These are phyloP conservation scores for Aspergillus ibericus DNA, from an alignment of 2,329 filamentous ascomycete genomes.

Conservation along the genomic window DNA sequence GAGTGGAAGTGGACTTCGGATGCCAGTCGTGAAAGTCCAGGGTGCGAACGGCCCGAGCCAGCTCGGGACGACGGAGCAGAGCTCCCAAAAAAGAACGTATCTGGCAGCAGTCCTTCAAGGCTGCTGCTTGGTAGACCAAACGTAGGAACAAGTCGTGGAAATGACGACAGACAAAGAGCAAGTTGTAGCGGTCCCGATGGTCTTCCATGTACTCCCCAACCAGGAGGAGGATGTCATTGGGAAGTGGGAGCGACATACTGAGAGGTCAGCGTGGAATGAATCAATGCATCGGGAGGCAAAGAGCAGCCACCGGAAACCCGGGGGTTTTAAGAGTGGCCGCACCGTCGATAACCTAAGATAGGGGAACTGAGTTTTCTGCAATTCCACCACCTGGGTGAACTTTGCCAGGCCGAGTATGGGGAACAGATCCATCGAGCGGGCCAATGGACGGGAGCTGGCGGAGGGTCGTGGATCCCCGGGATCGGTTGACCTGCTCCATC, in stretches of 20 bases:
- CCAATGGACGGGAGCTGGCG: constrained; percentile 15
- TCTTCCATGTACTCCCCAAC: constrained; percentile 28
- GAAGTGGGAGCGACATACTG: constrained; percentile 23
- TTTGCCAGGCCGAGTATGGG: neutral
- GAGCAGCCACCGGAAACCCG: neutral
- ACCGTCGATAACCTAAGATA: constrained; percentile 2
- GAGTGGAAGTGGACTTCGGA: neutral
- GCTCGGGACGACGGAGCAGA: constrained; percentile 21
- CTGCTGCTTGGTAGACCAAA: constrained; percentile 22
- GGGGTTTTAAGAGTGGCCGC: constrained; percentile 2
- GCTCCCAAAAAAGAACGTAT: constrained; percentile 24
- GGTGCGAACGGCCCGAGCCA: constrained; percentile 25
- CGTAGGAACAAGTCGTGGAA: constrained; percentile 31
- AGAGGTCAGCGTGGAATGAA: constrained; percentile 5
- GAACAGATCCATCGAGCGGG: constrained; percentile 11
- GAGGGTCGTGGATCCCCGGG: constrained; percentile 14
- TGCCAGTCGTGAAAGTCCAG: constrained; percentile 26
- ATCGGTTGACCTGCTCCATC: constrained; percentile 13
- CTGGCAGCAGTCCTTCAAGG: constrained; percentile 19
- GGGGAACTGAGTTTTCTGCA: constrained; percentile 4
- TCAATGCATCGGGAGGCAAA: constrained; percentile 3
- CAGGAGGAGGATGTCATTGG: constrained; percentile 33
- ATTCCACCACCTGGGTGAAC: constrained; percentile 4
- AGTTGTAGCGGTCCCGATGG: constrained; percentile 27
- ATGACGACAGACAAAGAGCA: constrained; percentile 26